Base-by-base conservation (phyloP, 495 filamentous ascomycete species). In the Pseudotulostoma volvatum region DNA sequence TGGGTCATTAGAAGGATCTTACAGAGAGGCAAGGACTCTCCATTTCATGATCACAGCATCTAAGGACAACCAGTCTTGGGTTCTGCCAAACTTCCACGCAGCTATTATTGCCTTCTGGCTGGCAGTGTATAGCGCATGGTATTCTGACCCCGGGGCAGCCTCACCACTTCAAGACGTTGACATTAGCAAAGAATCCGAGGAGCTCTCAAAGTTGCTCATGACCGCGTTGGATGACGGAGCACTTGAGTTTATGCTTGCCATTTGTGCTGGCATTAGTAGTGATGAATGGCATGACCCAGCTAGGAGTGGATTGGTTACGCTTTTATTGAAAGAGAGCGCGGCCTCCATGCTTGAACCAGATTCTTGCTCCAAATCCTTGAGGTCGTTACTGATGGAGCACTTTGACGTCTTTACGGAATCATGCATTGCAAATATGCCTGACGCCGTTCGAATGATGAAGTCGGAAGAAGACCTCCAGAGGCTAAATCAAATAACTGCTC, bases 341-440 rank as follows among this genome's bases (percentile, higher is more conserved):
- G 54, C 76, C 8, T 55, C 88, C 18, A 55, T 71, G 1, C 54
- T 68, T 1, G 83, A 92, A 17, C 59, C 67, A 1, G 58, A 73
- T 11, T 52, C 67, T 16, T 79, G 81, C 42, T 71, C 74, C 13
- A 51, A 57, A 1, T 71, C 71, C 41, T 74, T 94, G 48, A 78
- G 79, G 43, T 49, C 57, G 16, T 57, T 80, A 4, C 35, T 93
- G 32, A 84, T 87, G 73, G 71, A 77, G 39, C 78, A 81, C 45
- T 61, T 96, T 11, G 86, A 95, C 55, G 66, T 67, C 0, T 90
- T 93, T 50, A 68, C 83, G n/a, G 86, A 95, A 43, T 73, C 79
- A 5, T 86, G 90, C 48, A 83, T 99, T 45, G 79, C 83, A 1
- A 93, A 96, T 53, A 81, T 95, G 71, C 90, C 92, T 2, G 85